phyloP scores from a whole-genome alignment of 768 basidiomycete species.

The Boletus reticuloceps region DNA sequence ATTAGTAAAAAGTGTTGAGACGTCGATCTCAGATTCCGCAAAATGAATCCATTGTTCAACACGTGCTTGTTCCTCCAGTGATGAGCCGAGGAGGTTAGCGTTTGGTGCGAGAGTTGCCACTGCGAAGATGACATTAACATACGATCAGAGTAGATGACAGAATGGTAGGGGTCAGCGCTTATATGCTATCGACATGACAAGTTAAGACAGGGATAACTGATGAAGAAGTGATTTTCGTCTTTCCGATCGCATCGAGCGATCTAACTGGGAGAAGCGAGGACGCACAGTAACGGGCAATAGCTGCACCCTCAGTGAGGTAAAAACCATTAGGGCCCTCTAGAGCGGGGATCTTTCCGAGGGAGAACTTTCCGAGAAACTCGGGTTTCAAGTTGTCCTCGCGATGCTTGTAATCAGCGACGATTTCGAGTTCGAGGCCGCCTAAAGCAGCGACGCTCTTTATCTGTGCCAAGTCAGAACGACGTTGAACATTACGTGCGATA shows the following conservation, averaged over 20 bases:
- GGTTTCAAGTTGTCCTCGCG: slow-evolving; percentile 66
- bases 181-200: slow-evolving; percentile 46
- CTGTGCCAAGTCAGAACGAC: slow-evolving; percentile 26
- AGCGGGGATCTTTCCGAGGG: slow-evolving; percentile 82
- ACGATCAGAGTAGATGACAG: slow-evolving; percentile 10
- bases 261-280: slow-evolving; percentile 23
- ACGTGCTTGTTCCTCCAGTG: slow-evolving; percentile 63
- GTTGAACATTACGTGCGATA: neutral
- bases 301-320: slow-evolving; percentile 69
- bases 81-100: slow-evolving; percentile 69
- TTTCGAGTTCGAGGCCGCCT: slow-evolving; percentile 55
- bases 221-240: slow-evolving; percentile 33
- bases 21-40: slow-evolving; percentile 61
- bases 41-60: slow-evolving; percentile 87
- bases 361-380: slow-evolving; percentile 72
- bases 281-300: slow-evolving; percentile 91
- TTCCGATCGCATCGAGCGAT: slow-evolving; percentile 16
- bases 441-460: slow-evolving; percentile 58
- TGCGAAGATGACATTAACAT: slow-evolving; percentile 32
- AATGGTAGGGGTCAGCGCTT: slow-evolving; percentile 6
- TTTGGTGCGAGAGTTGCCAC: slow-evolving; percentile 79
- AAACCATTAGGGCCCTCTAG: slow-evolving; percentile 76
- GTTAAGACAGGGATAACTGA: slow-evolving; percentile 79
- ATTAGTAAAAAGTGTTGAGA: slow-evolving; percentile 35
- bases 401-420: slow-evolving; percentile 55